phyloP scores from a whole-genome alignment of 1,284 basidiomycete genomes.

The Neonothopanus nambi region DNA sequence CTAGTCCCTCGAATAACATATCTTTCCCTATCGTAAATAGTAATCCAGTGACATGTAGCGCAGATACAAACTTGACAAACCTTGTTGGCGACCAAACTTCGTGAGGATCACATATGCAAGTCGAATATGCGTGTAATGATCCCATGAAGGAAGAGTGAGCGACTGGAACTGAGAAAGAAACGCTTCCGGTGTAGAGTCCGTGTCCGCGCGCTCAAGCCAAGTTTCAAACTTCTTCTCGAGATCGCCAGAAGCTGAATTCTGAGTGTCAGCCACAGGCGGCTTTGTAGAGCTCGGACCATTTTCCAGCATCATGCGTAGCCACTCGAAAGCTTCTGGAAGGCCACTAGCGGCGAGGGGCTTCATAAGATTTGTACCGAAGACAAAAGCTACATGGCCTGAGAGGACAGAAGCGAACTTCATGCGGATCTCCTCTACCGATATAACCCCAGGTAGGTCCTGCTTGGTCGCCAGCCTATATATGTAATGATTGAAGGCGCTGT shows the following conservation, averaged over 20 bases:
- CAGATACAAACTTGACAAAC: no score
- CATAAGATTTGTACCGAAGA: conserved; percentile 27
- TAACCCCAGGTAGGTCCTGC: conserved; percentile 30
- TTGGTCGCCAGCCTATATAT: conserved; percentile 37
- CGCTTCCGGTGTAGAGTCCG: conserved; percentile 28
- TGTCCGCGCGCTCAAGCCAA: conserved; percentile 33
- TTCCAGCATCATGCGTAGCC: conserved; percentile 33
- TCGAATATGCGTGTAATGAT: conserved; percentile 44
- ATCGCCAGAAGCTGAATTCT: conserved; percentile 18
- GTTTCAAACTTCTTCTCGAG: conserved; percentile 32
- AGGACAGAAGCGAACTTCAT: conserved; percentile 26
- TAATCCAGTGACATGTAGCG: background rate
- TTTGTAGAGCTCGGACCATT: conserved; percentile 14
- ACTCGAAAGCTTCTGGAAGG: conserved; percentile 38
- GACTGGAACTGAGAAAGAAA: conserved; percentile 35
- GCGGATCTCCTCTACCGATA: conserved; percentile 32
- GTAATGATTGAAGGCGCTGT: background rate
- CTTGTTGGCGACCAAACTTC: conserved; percentile 38
- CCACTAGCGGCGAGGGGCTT: conserved; percentile 23
- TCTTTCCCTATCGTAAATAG: conserved; percentile 34
- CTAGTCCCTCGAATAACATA: conserved; percentile 38
- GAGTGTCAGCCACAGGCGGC: background rate
- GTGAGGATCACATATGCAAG: conserved; percentile 38
- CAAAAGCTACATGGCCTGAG: conserved; percentile 24
- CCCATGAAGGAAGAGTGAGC: conserved; percentile 37